Base-by-base conservation (phyloP, 1,139 yeast genomes). In the Yamadazyma jaroonii region DNA sequence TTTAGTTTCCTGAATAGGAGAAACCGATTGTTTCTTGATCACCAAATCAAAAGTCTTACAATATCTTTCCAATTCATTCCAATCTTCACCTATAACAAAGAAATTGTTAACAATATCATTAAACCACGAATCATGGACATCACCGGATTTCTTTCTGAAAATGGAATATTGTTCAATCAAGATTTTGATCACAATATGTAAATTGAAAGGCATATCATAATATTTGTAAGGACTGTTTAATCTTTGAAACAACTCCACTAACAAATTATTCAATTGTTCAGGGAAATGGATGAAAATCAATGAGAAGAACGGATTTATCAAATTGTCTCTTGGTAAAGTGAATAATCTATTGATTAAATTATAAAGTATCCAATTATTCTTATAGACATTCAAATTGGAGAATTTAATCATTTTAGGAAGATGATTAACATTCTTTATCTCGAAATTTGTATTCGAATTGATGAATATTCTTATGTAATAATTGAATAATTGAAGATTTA, bases 171-270 rank as follows among this genome's bases (percentile, higher is more conserved):
- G 97, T 47, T 90, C 97, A 35, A 79, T 58, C 4, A 88, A 53
- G 0, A 84, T 79, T 30, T 84, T 73, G 2, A 79, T 54, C 41
- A 88, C 79, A 0, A 94, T 84, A 50, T 95, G 85, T 11, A 82
- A 44, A 6, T 56, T 49, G 36, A 74, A 76, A 1, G 86, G 70
- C 41, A 69, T 53, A 53, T 90, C 97, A 38, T 87, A 73, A 49
- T 88, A 90, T 54, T 85, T 88, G 61, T 84, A 92, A 0, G 97
- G 97, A 1, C 87, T 63, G 43, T 79, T 73, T 38, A 84, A 71
- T 47, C 96, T 72, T 1, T 88, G 67, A 21, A 87, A 71, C 0
- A 85, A 67, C 54, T 89, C 94, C 54, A 89, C 95, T 11, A 90
- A 48, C 28, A 87, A 57, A 11, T 64, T 64, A 83, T 88, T 84